phyloP scores from a whole-genome alignment of 2,329 filamentous ascomycete genomes.

The Diaporthe caulivora region DNA sequence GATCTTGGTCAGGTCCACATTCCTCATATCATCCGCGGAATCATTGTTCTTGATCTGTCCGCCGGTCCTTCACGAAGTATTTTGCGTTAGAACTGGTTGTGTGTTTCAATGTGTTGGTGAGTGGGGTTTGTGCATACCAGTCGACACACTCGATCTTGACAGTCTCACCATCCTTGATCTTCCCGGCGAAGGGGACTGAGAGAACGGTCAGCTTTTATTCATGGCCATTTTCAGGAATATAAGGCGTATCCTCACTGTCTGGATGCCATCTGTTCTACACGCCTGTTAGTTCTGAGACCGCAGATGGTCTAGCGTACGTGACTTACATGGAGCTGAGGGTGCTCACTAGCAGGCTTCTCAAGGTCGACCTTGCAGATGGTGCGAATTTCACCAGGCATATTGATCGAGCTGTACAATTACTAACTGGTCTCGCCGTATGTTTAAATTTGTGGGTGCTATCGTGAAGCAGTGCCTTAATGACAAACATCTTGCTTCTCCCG shows the following conservation, averaged over 20 bases:
- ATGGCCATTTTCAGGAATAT: neutral
- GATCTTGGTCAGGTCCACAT: conserved; percentile 85
- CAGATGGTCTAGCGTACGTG: neutral
- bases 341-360: conserved; percentile 77
- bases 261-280: conserved; percentile 91
- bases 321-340: conserved; percentile 77
- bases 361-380: conserved; percentile 79
- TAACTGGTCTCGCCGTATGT: neutral
- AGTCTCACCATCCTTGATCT: conserved; percentile 84
- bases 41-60: conserved; percentile 93
- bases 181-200: conserved; percentile 78
- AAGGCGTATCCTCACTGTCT: conserved; percentile 70
- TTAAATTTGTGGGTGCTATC: neutral
- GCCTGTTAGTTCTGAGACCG: neutral
- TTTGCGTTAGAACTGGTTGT: conserved; percentile 23
- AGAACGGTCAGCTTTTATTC: neutral
- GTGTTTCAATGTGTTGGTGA: neutral
- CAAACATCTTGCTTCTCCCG: neutral
- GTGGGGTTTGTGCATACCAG: conserved; percentile 61
- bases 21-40: conserved; percentile 86
- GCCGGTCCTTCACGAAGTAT: conserved; percentile 62
- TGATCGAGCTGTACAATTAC: conserved; percentile 7
- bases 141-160: conserved; percentile 95
- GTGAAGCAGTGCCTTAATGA: neutral
- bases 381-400: conserved; percentile 61